Evolutionary conservation across 2,329 filamentous ascomycete species (phyloP).

Genomic region (Fusarium cyanostomum): DNA sequence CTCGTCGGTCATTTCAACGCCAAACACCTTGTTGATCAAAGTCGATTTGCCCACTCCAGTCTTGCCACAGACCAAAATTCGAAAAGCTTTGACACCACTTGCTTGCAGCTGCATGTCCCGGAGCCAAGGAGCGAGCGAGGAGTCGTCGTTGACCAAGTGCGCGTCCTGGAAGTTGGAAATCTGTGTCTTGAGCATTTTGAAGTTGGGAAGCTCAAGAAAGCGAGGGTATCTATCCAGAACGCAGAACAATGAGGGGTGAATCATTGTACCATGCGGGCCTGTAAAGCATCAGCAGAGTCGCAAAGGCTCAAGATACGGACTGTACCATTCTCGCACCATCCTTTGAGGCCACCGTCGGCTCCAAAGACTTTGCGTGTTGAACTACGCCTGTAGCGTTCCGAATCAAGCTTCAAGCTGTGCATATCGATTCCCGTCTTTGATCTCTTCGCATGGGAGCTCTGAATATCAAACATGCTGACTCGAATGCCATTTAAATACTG

Average conservation of each 20-base stretch:
- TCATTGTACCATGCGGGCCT: conserved; percentile 33
- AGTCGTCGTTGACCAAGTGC: conserved; percentile 9
- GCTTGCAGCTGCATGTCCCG: conserved; percentile 35
- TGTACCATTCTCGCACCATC: conserved; percentile 32
- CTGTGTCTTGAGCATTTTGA: conserved; percentile 26
- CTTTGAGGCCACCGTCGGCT: conserved; percentile 14
- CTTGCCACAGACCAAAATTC: conserved; percentile 40
- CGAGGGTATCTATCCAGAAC: conserved; percentile 38
- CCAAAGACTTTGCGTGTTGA: conserved; percentile 31
- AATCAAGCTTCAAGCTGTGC: conserved; percentile 32
- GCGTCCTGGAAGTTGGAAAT: conserved; percentile 38
- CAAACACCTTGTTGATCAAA: conserved; percentile 42
- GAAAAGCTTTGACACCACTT: conserved; percentile 40
- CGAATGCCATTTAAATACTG: conserved; percentile 31
- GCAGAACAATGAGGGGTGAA: conserved; percentile 39
- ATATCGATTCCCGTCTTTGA: conserved; percentile 6
- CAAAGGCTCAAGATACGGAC: rapidly evolving
- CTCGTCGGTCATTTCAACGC: conserved; percentile 40
- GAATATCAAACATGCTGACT: conserved; percentile 41
- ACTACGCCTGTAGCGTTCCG: conserved; percentile 26
- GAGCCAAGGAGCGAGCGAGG: conserved; percentile 35
- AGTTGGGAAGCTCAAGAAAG: conserved; percentile 29
- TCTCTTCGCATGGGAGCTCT: conserved; percentile 24
- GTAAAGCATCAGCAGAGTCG: neutral
- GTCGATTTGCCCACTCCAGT: conserved; percentile 42